These are phyloP conservation scores for Cytospora paraplurivora DNA, from an alignment of 2,329 filamentous ascomycete genomes.

Conservation along the genomic window DNA sequence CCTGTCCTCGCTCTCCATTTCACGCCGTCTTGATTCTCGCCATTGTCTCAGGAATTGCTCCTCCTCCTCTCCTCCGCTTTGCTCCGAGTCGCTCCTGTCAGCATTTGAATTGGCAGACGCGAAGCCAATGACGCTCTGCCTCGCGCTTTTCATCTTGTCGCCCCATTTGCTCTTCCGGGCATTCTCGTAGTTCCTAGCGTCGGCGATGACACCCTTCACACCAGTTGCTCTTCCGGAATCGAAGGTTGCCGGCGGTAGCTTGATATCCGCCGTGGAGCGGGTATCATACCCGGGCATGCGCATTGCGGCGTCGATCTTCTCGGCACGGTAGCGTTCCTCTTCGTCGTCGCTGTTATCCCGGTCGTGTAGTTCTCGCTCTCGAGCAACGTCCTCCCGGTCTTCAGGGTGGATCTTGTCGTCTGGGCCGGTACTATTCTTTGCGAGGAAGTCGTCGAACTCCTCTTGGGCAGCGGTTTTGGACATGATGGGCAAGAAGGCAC, in stretches of 20 bases:
- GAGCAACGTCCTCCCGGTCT: constrained; percentile 51
- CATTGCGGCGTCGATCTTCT: constrained; percentile 65
- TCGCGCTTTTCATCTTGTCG: constrained; percentile 53
- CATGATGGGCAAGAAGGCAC: constrained; percentile 46
- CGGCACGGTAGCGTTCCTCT: constrained; percentile 55
- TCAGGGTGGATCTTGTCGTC: constrained; percentile 57
- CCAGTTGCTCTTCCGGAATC: constrained; percentile 74
- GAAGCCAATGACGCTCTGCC: constrained; percentile 58
- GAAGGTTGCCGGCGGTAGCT: constrained; percentile 63
- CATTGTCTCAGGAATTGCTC: constrained; percentile 82
- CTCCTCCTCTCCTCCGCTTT: constrained; percentile 64
- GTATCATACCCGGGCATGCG: constrained; percentile 60
- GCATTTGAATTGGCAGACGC: constrained; percentile 34
- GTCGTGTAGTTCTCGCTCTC: constrained; percentile 43
- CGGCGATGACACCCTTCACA: constrained; percentile 85
- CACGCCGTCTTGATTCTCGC: constrained; percentile 76
- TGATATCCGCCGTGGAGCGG: constrained; percentile 51
- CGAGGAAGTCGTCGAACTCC: constrained; percentile 66
- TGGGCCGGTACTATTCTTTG: constrained; percentile 52
- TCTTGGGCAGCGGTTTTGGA: constrained; percentile 63
- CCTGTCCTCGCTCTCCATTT: constrained; percentile 68
- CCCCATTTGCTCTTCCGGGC: constrained; percentile 61
- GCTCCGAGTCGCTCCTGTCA: constrained; percentile 50
- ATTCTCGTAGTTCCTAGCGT: constrained; percentile 75
- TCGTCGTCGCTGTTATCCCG: constrained; percentile 53